These are phyloP conservation scores for Hibiscus syriacus DNA, from an alignment of 345 rosid species.

Conservation along the genomic window DNA sequence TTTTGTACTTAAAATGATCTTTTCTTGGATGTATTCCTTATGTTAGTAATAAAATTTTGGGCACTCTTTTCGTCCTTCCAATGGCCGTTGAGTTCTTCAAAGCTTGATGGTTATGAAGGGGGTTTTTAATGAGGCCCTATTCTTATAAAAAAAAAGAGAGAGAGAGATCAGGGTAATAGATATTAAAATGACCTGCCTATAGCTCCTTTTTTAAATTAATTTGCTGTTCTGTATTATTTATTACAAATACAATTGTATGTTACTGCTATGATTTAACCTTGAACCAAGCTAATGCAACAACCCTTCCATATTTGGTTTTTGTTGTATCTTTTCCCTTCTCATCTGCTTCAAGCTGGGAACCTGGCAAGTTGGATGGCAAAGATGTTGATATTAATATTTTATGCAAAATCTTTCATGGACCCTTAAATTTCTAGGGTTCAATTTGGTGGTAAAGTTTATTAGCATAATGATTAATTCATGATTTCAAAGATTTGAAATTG, in stretches of 20 bases:
- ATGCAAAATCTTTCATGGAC: conserved; percentile 3
- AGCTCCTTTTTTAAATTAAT: not conserved
- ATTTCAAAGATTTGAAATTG: not conserved
- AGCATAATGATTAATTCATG: not conserved
- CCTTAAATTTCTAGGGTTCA: not conserved
- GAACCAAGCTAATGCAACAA: not conserved
- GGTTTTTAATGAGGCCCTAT: too few species aligned
- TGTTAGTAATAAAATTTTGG: too few species aligned
- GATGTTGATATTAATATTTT: not conserved
- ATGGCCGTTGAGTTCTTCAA: too few species aligned
- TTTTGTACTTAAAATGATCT: too few species aligned
- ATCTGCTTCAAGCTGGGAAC: conserved; percentile 2
- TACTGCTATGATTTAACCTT: not conserved
- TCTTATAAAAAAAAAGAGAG: too few species aligned
- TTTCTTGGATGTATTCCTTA: too few species aligned
- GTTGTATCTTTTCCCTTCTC: not conserved
- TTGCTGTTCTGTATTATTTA: not conserved
- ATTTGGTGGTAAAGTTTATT: not conserved
- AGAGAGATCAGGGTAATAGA: not conserved
- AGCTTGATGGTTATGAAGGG: too few species aligned
- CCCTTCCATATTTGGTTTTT: not conserved
- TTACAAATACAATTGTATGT: not conserved
- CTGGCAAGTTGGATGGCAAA: not conserved
- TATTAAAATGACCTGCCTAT: not conserved
- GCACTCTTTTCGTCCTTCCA: too few species aligned